Evolutionary conservation across 1,139 yeast species (phyloP).

Genomic region (Candida tetrigidarum): DNA sequence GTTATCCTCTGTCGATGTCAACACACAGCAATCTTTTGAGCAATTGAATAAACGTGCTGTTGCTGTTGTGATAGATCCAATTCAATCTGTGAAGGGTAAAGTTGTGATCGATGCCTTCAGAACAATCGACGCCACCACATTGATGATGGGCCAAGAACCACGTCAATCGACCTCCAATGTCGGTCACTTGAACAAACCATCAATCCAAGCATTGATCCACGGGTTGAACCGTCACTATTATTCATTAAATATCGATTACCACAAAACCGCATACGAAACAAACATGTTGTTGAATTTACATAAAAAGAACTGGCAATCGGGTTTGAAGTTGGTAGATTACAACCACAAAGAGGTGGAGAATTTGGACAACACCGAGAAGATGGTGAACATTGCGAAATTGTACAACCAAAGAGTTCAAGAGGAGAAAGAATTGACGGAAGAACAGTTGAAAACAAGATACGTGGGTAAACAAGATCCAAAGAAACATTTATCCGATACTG

Average conservation of each 20-base stretch:
- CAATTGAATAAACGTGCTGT: constrained; percentile 94
- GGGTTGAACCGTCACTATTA: constrained; percentile 97
- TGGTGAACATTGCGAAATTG: constrained; percentile 90
- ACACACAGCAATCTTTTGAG: constrained; percentile 96
- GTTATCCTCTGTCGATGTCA: constrained; percentile 96
- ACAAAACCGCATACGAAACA: constrained; percentile 90
- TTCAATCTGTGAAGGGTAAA: constrained; percentile 97
- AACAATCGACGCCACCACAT: constrained; percentile 82
- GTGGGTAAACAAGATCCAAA: constrained; percentile 99
- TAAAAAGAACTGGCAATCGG: constrained; percentile 96
- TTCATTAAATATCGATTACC: constrained; percentile 92
- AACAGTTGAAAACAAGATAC: constrained; percentile 90
- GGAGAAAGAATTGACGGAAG: constrained; percentile 87
- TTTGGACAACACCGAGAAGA: constrained; percentile 69
- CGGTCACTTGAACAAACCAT: constrained; percentile 96
- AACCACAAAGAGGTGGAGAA: constrained; percentile 78
- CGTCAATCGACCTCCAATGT: constrained; percentile 97
- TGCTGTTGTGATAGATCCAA: constrained; percentile 97
- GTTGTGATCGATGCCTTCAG: constrained; percentile 99
- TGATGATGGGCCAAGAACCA: constrained; percentile 98
- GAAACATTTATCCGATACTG: constrained; percentile 92
- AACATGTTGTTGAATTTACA: constrained; percentile 94
- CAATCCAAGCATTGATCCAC: constrained; percentile 95
- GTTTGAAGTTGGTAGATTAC: constrained; percentile 79
- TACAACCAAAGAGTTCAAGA: constrained; percentile 92